Evolutionary conservation across 257 asterid species (phyloP).

Genomic region (Capsicum baccatum): DNA sequence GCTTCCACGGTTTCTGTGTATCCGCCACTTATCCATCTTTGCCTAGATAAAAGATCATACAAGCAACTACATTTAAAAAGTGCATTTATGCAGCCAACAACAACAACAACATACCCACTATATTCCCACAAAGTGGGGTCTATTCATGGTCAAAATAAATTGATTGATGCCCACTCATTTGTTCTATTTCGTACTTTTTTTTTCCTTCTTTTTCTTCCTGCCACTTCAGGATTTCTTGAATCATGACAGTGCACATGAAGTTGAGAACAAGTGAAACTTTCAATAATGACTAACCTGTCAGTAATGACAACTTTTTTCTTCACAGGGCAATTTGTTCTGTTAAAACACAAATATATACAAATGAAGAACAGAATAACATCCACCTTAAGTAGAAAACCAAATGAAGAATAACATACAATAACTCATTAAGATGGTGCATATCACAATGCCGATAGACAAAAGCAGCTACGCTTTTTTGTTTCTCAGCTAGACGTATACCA

Average conservation of each 20-base stretch:
- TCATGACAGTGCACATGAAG: slow-evolving; percentile 4
- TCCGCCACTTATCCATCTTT: neutral
- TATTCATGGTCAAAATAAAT: neutral
- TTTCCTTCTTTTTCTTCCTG: neutral
- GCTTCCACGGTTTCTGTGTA: neutral
- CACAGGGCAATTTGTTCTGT: slow-evolving; percentile 88
- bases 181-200: neutral
- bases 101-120: too few species aligned
- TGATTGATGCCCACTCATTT: neutral
- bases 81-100: neutral
- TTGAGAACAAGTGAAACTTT: slow-evolving; percentile 28
- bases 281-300: slow-evolving; percentile 71
- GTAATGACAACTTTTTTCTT: slow-evolving; percentile 91
- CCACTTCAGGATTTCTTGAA: neutral
- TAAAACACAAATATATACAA: slow-evolving; percentile 35
- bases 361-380: slow-evolving; percentile 28
- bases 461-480: slow-evolving; percentile 64
- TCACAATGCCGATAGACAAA: slow-evolving; percentile 88
- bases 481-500: slow-evolving; percentile 96
- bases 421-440: slow-evolving; percentile 82
- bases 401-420: slow-evolving; percentile 61
- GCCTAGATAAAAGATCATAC: neutral
- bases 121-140: too few species aligned
- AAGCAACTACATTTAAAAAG: neutral
- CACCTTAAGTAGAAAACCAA: slow-evolving; percentile 23